phyloP scores from a whole-genome alignment of 257 asterid species.

The Solanum clarkiae region DNA sequence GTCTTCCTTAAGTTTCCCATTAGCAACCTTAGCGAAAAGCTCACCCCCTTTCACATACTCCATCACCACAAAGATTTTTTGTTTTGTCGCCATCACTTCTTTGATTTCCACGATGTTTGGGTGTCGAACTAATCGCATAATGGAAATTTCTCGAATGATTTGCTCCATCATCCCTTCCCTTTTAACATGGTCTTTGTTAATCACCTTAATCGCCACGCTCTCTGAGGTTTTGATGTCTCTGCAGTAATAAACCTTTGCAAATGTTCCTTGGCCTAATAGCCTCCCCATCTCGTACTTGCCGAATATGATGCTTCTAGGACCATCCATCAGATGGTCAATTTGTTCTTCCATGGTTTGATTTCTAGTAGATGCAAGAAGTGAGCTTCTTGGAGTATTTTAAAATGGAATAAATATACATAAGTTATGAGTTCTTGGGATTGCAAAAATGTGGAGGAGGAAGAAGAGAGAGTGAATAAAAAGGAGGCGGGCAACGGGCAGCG shows the following conservation, averaged over 20 bases:
- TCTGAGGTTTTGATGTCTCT: conserved; percentile 41
- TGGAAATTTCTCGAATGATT: conserved; percentile 60
- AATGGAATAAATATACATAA: neutral
- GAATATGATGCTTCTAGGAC: conserved; percentile 26
- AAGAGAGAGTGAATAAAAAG: neutral
- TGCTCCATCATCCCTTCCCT: conserved; percentile 51
- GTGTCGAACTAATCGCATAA: conserved; percentile 64
- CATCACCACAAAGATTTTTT: conserved; percentile 60
- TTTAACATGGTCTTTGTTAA: conserved; percentile 50
- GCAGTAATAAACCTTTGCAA: conserved; percentile 68
- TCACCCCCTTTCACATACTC: conserved; percentile 75
- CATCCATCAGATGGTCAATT: neutral
- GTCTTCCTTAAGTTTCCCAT: conserved; percentile 45
- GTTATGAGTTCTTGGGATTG: neutral
- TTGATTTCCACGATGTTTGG: conserved; percentile 69
- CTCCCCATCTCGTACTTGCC: conserved; percentile 77
- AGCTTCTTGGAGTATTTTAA: neutral
- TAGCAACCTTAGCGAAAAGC: conserved; percentile 46
- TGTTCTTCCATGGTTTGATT: neutral
- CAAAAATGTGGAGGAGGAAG: neutral
- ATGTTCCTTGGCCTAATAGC: conserved; percentile 66
- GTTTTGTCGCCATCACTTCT: conserved; percentile 80
- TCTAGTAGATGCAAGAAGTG: neutral
- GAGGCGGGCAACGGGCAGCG: neutral
- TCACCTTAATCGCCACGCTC: conserved; percentile 65